Evolutionary conservation across 164 flowering plant genomes (phyloP), one percentile per base, ranked within the genome.

Genomic region (Houttuynia cordata): DNA sequence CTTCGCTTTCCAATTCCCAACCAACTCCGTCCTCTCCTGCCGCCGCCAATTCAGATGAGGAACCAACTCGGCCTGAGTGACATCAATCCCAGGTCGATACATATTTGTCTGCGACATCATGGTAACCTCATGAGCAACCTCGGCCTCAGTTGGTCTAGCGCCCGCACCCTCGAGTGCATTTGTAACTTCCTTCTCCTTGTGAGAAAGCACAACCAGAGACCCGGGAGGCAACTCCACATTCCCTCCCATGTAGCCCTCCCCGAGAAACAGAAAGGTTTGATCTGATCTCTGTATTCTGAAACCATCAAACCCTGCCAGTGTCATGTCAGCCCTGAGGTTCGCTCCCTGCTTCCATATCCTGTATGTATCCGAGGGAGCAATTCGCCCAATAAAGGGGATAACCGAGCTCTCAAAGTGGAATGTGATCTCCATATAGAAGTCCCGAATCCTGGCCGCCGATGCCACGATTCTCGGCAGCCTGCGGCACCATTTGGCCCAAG

Each of bases 401-500:
- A 93, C 97, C 0, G 97, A 88, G 75, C 99, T 93, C 76, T 93
- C 99, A 71, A 93, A 93, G 71, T 93, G 96, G 69, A 93, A 93
- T 22, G 87, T 81, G 61, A 93, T 90, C 81, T 93, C 99, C 99
- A 93, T 93, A 71, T 93, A 93, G 59, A 93, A 93, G 64, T 93
- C 96, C 51, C 94, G 87, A 58, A 93, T 90, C 0, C 99, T 83
- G 1, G 80, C 60, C 0, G 85, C 82, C 0, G 99, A 86, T 18
- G 92, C 83, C 64, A 93, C 79, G 58, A 93, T 86, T 1, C 97
- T 80, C 9, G 99, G 99, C 51, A 93, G 88, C 25, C 99, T 78
- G 12, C 99, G 90, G 56, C 97, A 88, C 99, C 99, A 93, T 75
- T 93, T 93, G 7, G 94, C 99, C 99, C 99, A 93, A 24, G 99